Evolutionary conservation across 192 early-diverging fungal genomes (phyloP), one percentile per base, ranked within the genome.

Genomic region (Diversispora eburnea): DNA sequence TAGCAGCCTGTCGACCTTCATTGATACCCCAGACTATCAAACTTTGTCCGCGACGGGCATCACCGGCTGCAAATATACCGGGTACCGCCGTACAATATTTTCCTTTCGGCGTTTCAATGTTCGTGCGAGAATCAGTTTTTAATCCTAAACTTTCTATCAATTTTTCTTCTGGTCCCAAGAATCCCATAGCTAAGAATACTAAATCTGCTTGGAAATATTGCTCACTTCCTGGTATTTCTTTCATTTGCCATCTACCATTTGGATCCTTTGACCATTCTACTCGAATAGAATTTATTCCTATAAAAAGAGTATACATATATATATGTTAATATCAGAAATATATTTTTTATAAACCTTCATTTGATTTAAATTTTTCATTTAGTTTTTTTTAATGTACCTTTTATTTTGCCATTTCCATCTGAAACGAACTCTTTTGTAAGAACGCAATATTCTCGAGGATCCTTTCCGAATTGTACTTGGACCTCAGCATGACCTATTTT

Each of bases 11-110:
- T 57, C 97, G 88, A 60, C 97, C 97, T 81, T 99, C 97, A 80
- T 96, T 97, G 81, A 99, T 98, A 77, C 93, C 97, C 94, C 94
- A 96, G 46, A 99, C 97, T 77, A 99, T 94, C 64, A 99, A 81
- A 45, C 87, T 89, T 86, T 97, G 95, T 12, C 97, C 97, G 22
- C 97, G 88, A 58, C 97, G 91, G 81, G 94, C 96, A 85, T 99
- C 97, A 75, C 97, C 97, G 13, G 97, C 97, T 33, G 97, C 97
- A 83, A 89, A 99, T 25, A 99, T 93, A 54, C 90, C 88, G 19
- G 84, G 77, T 17, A 93, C 88, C 20, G 83, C 84, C 9, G 97
- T 98, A 51, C 81, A 76, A 82, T 96, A 99, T 46, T 78, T 79
- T 74, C 88, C 91, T 75, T 88, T 87, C 7, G 87, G 82, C 0